Base-by-base conservation (phyloP, 306 rosid species). In the Trifolium subterraneum region DNA sequence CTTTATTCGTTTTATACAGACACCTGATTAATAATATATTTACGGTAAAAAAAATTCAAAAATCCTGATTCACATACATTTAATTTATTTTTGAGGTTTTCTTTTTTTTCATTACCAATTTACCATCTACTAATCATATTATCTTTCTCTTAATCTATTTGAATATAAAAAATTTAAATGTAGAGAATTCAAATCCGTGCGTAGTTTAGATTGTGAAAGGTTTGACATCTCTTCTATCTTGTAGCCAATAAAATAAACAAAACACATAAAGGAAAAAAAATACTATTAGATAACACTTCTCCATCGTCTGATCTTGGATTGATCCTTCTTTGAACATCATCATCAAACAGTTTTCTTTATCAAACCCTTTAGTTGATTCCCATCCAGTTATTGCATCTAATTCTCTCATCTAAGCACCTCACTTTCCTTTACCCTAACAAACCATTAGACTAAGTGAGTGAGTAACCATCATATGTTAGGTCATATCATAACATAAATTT, bases 171-270 rank as follows among this genome's bases (percentile, higher is more conserved):
- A 29, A 29, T 29, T 29, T 29, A 6, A 29, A 29, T 29, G 4
- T 29, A 29, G 33, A 29, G 1, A 29, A 29, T 29, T 4, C 4
- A 29, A 29, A 29, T 29, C 6, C 33, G 33, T 0, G 0, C 4
- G 33, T 29, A 29, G 6, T 29, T 29, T 29, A 86, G 88, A 84
- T 87, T 73, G 18, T 71, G 78, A 41, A 78, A 61, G 74, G 82
- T 84, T 85, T 82, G 79, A 82, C 83, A 80, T 89, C 85, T 79
- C 86, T 82, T 76, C 68, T 70, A 20, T 19, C 79, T 39, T 39
- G 33, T 29, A 62, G 18, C n/a, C 18, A 33, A 29, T 8, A 10
- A 11, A 62, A 48, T 11, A 69, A 31, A 13, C 38, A 41, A 59
- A 44, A 15, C 52, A 41, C 22, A 16, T 4, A 27, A 19, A 55